Percentiles rank a stretch among this genome's conserved stretches.
Evolutionary conservation across 495 filamentous ascomycete species (phyloP).

Genomic region (Penicillium taxi): DNA sequence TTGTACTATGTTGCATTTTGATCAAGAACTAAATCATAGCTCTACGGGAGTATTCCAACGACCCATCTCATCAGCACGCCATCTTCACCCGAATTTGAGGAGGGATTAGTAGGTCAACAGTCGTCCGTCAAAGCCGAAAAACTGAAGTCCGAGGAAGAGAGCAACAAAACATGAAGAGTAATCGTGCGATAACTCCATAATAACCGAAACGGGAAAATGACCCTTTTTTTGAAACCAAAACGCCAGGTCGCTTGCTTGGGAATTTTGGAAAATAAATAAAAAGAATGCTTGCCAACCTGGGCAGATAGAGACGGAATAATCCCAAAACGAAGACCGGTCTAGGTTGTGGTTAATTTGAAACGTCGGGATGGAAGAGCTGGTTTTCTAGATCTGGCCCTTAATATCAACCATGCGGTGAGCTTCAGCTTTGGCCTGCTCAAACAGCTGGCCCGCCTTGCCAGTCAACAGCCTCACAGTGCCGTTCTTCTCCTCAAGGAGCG

Average conservation of each 20-base stretch:
- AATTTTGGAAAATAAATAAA: constrained; percentile 1
- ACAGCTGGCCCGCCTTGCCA: constrained; percentile 58
- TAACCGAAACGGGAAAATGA: not conserved
- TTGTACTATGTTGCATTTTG: no score
- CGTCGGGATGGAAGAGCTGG: not conserved
- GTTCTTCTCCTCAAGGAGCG: constrained; percentile 70
- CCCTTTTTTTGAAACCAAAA: not conserved
- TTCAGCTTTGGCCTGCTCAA: constrained; percentile 60
- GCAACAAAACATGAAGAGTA: no score
- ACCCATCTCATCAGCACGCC: no score
- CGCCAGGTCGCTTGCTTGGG: not conserved
- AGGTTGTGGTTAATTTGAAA: constrained; percentile 2
- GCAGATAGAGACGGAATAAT: not conserved
- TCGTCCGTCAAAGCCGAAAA: no score
- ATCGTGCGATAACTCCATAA: not conserved
- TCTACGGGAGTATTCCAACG: no score
- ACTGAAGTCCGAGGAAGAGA: no score
- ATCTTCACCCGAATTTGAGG: no score
- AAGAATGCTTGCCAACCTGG: constrained; percentile 1
- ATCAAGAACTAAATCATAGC: no score
- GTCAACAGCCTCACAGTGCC: constrained; percentile 68
- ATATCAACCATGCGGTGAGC: constrained; percentile 87
- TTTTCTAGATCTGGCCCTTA: constrained; percentile 79
- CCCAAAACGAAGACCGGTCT: not conserved
- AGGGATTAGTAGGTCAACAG: no score